Base-by-base conservation (phyloP, 768 basidiomycete genomes). In the Clavulina sp. region DNA sequence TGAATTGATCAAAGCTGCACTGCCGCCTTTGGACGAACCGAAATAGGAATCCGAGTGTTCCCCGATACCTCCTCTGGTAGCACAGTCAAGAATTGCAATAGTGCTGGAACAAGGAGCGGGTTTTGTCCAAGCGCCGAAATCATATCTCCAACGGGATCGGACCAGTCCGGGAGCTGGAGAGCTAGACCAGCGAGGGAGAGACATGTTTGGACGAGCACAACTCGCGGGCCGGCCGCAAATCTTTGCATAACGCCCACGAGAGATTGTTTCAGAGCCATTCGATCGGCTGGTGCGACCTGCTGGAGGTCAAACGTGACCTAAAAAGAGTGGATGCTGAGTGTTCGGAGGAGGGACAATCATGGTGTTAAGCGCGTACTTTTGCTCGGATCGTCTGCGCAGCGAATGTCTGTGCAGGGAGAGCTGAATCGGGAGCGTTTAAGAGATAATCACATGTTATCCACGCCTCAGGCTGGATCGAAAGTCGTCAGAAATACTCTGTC, bases 381-480 rank as follows among this genome's bases (percentile, higher is more conserved):
- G 84, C 73, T 63, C 92, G 74, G 63, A 99, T 86, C 0, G 95
- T 97, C 66, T 99, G 95, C 0, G 93, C 91, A 5, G 91, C 92
- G 61, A 99, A 96, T 49, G 95, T 67, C 64, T 88, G 86, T 34
- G 87, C 86, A 50, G 86, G 74, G 30, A 70, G 63, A 2, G 87
- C 84, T 2, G 77, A 78, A 58, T 88, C 82, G 41, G 80, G 75
- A 4, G 80, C 78, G 56, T 81, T 77, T 57, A 99, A 77, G 59
- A 99, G 77, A 65, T 82, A 73, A 68, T 93, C 92, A 67, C 89
- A 95, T 49, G 85, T 86, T 59, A 80, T 75, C 95, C 95, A 99
- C 59, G 95, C 92, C 67, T 95, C 88, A 65, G 78, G 75, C 95
- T 99, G 76, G 68, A 68, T 21, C 29, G 31, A 31, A 7, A 26